Percentiles rank a stretch among this genome's conserved stretches.
Evolutionary conservation across 371 early-diverging fungal genomes (phyloP).

Genomic region (Gilbertella persicaria): DNA sequence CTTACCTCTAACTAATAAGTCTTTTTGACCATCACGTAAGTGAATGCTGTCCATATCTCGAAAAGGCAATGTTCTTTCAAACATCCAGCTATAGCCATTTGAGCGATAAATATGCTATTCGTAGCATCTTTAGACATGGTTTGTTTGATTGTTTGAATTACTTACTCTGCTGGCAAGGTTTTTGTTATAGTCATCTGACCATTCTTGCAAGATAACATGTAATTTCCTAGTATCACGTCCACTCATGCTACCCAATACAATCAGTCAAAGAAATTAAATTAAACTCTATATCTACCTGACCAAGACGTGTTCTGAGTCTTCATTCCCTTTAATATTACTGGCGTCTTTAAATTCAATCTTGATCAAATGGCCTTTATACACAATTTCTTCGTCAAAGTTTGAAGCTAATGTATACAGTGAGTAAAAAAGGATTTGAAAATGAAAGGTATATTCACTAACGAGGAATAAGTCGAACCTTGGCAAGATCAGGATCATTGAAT

Average conservation of each 20-base stretch:
- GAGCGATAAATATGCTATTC: conserved; percentile 15
- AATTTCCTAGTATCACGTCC: conserved; percentile 1
- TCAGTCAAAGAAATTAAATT: not conserved
- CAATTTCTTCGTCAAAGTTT: conserved; percentile 20
- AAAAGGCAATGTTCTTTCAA: conserved; percentile 15
- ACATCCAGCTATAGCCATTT: conserved; percentile 6
- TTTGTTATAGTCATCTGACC: conserved; percentile 30
- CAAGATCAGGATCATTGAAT: not conserved
- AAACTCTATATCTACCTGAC: conserved; percentile 3
- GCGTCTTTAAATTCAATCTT: conserved; percentile 10
- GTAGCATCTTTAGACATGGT: not conserved
- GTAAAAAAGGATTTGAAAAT: not conserved
- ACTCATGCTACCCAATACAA: conserved; percentile 1
- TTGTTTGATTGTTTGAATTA: not conserved
- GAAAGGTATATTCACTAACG: conserved; percentile 20
- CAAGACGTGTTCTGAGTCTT: conserved; percentile 3
- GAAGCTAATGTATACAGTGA: conserved; percentile 7
- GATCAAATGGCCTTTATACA: conserved; percentile 29
- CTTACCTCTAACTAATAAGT: conserved; percentile 28
- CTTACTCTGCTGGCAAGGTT: conserved; percentile 14
- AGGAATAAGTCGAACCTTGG: conserved; percentile 30
- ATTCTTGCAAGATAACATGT: conserved; percentile 16
- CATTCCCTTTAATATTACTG: not conserved
- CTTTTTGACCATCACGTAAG: conserved; percentile 36
- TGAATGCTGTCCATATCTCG: conserved; percentile 33